Base-by-base conservation (phyloP, 805 yeast species). In the Starmerella floricola region DNA sequence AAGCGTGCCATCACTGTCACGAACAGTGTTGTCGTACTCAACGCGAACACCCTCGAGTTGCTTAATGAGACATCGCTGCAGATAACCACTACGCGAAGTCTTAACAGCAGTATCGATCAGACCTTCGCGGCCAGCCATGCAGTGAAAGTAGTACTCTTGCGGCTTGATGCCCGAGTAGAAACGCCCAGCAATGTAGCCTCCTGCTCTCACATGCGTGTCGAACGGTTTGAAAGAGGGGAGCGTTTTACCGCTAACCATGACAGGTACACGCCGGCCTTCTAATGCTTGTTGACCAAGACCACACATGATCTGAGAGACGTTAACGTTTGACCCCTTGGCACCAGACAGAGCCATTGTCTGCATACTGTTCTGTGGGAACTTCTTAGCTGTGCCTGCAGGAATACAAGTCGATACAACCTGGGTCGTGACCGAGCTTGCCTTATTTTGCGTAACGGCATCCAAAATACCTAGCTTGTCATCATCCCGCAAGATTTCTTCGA, bases 121-220 rank as follows among this genome's bases (percentile, higher is more conserved):
- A 68, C 99, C 99, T 71, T 91, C 99, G 71, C 99, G 81, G 66
- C 99, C 99, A 42, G 99, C 98, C 98, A 91, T 91, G 71, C 97
- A 91, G 68, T 91, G 99, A 91, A 93, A 91, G 62, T 87, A 91
- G 66, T 93, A 91, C 64, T 91, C 99, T 66, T 91, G 99, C 4
- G 98, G 98, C 62, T 84, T 77, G 54, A 91, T 82, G 63, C 98
- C 98, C 31, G 96, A 85, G 62, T 85, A 93, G 77, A 91, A 91
- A 55, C 99, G 81, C 48, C 93, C 88, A 62, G 88, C 83, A 60
- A 91, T 84, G 62, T 85, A 91, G 42, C 99, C 99, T 71, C 99
- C 99, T 20, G 99, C 96, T 62, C 93, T 74, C 1, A 96, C 95
- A 62, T 85, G 88, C 13, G 98, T 91, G 60, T 93, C 99, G 59